phyloP scores from a whole-genome alignment of 202 grass and related monocot species.

The Bolboschoenoplectus hybrid region DNA sequence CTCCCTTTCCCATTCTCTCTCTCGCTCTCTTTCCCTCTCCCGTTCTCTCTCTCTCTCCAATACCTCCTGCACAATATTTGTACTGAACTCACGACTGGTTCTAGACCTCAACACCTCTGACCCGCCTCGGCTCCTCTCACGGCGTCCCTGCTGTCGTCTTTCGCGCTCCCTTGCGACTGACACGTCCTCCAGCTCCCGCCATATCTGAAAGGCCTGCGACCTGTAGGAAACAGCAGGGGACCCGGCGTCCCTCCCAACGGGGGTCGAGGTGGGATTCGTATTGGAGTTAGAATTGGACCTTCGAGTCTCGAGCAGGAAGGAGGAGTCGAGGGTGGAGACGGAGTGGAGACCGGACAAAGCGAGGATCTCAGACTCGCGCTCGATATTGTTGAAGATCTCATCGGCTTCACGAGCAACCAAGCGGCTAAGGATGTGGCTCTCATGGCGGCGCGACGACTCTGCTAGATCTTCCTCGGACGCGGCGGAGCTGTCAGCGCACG shows the following conservation, averaged over 20 bases:
- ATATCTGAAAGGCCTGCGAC: conserved; percentile 90
- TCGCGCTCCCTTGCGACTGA: conserved; percentile 42
- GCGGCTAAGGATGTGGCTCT: conserved; percentile 81
- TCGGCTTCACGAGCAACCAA: conserved; percentile 93
- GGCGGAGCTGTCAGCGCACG: conserved; percentile 50
- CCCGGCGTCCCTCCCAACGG: conserved; percentile 37
- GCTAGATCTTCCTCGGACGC: conserved; percentile 46
- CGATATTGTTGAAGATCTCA: conserved; percentile 96
- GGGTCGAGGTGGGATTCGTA: conserved; percentile 21
- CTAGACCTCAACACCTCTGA: conserved; percentile 36
- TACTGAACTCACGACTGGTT: conserved; percentile 39
- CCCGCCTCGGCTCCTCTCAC: conserved; percentile 35
- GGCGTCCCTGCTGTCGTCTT: conserved; percentile 30
- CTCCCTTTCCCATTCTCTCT: conserved; percentile 53
- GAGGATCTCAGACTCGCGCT: conserved; percentile 92
- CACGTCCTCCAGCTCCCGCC: conserved; percentile 85
- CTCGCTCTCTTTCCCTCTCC: conserved; percentile 33
- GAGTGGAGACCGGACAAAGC: conserved; percentile 83
- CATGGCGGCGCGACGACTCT: conserved; percentile 64
- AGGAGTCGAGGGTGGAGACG: conserved; percentile 83
- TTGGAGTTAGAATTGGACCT: conserved; percentile 22
- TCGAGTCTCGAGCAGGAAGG: conserved; percentile 51
- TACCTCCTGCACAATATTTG: conserved; percentile 30
- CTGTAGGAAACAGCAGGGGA: conserved; percentile 41
- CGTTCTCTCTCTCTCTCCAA: conserved; percentile 44